Conservation (phyloP, 345 rosid genomes). For the Aquilaria yunnanensis region DNA sequence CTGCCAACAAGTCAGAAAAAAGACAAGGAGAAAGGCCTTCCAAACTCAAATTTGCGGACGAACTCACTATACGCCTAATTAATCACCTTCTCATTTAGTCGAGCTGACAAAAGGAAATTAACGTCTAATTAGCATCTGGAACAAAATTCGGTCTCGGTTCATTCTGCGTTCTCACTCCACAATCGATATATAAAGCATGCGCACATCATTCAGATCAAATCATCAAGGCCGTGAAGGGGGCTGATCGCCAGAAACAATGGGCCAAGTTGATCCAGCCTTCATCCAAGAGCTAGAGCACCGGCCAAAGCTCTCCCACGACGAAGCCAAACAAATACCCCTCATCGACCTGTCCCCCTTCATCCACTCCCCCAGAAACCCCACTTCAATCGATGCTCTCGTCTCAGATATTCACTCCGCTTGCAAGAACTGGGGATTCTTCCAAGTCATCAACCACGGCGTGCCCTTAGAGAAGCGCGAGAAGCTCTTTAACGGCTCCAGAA, state of each 20-base stretch:
- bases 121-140: background rate
- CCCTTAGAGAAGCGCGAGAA: constrained; percentile 30
- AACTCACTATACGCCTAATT: too few species aligned
- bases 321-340: constrained; percentile 43
- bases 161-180: background rate
- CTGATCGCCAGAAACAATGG: constrained; percentile 23
- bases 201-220: too few species aligned
- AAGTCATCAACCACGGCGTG: constrained; percentile 75
- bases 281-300: constrained; percentile 46
- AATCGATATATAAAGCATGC: background rate
- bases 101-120: too few species aligned
- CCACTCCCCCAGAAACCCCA: constrained; percentile 13
- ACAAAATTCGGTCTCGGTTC: background rate
- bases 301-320: constrained; percentile 19
- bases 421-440: constrained; percentile 77
- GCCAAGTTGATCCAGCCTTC: constrained; percentile 41
- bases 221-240: too few species aligned
- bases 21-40: too few species aligned
- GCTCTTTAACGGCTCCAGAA: constrained; percentile 30
- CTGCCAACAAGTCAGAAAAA: too few species aligned
- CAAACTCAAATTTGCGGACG: too few species aligned
- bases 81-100: too few species aligned
- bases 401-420: constrained; percentile 47
- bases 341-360: constrained; percentile 39
- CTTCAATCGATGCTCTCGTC: constrained; percentile 20